Percentiles rank a stretch among this genome's conserved stretches.
Evolutionary conservation across 2,329 filamentous ascomycete genomes (phyloP).

Genomic region (Helminthosporium solani): DNA sequence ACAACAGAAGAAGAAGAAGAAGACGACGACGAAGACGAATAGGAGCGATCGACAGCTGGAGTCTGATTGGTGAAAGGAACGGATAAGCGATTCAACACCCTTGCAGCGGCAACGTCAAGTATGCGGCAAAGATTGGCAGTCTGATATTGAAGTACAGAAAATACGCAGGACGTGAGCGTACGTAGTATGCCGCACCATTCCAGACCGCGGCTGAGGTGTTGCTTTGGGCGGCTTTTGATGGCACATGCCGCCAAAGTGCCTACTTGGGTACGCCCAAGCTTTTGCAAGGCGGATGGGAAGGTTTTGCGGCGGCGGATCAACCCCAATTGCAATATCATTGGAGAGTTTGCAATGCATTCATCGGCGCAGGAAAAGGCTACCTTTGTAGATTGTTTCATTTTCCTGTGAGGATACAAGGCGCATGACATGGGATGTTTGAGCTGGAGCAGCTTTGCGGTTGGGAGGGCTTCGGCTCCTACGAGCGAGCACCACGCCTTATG

Average conservation of each 20-base stretch:
- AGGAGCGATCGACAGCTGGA: too few species aligned
- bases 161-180: constrained; percentile 7
- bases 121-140: constrained; percentile 6
- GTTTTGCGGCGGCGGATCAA: too few species aligned
- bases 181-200: background rate
- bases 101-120: constrained; percentile 12
- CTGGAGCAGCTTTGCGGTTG: background rate
- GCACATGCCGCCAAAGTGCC: too few species aligned
- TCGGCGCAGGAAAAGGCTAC: too few species aligned
- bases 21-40: too few species aligned
- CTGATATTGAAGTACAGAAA: constrained; percentile 16
- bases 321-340: too few species aligned
- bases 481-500: background rate
- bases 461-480: background rate
- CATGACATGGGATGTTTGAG: too few species aligned
- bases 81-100: constrained; percentile 5
- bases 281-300: background rate
- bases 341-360: background rate
- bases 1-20: constrained; percentile 2
- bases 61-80: too few species aligned
- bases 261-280: too few species aligned
- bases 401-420: too few species aligned
- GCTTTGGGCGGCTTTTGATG: background rate
- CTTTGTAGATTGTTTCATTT: too few species aligned
- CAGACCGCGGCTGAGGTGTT: background rate